Base-by-base conservation (phyloP, 2,329 filamentous ascomycete species). In the Xylaria hypoxylon region DNA sequence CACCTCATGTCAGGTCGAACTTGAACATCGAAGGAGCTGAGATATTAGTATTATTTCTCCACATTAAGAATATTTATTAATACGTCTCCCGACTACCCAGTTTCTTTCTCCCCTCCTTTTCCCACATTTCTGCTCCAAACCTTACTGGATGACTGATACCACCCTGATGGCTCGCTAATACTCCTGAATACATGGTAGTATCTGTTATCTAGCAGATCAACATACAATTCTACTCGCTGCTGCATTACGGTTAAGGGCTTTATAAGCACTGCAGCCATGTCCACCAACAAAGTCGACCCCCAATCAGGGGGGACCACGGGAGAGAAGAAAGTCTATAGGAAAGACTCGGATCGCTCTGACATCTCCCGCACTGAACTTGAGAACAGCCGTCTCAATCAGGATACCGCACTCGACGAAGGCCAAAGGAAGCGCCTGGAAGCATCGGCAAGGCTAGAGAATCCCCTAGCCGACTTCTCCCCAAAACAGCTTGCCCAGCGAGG, bases 401-500 rank as follows among this genome's bases (percentile, higher is more conserved):
- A 67, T 8, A 65, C 68, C 5, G 68, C 44, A 2, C 55, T 73
- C 33, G 70, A 75, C n/a, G 74, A 75, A 47, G 73, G 56, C 7
- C 70, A 77, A 31, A 73, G 62, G 19, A 70, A 74, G 44, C 77
- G 79, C 5, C 68, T 78, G 4, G 76, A 79, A 51, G 78, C 77
- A 24, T 80, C 79, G 10, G 73, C 75, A 15, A 79, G 77, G 71
- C 72, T 82, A 22, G 77, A 79, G 44, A 79, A 83, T 55, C 82
- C 82, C 13, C 75, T 84, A n/a, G 76, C 75, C 2, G 81, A 80
- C 38, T 70, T 82, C 52, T 74, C 73, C 22, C 73, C 73, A 4
- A 64, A 83, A 4, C 82, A 88, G 67, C 80, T 92, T 15, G 81
- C 80, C 52, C 80, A 79, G 38, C 85, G 85, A 77, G 89, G 88